Conservation (phyloP, 2,329 filamentous ascomycete species). For the Fusarium albosuccineum region DNA sequence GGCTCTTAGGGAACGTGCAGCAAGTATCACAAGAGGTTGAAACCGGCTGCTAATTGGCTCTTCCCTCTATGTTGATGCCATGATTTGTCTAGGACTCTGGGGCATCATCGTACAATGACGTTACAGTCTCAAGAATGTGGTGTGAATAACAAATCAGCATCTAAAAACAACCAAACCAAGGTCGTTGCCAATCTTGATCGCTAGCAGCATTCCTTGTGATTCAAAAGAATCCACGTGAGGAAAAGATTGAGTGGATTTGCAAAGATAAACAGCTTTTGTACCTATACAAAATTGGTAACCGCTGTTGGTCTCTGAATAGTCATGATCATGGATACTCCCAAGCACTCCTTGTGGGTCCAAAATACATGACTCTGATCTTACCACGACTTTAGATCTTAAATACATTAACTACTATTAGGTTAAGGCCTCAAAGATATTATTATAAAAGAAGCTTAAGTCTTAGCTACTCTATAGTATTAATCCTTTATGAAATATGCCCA, state of each 20-base stretch:
- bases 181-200: conserved; percentile 3
- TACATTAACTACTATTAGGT: too few relatives aligned
- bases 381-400: too few relatives aligned
- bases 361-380: too few relatives aligned
- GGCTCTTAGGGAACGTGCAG: conserved; percentile 15
- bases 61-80: conserved; percentile 9
- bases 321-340: too few relatives aligned
- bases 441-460: too few relatives aligned
- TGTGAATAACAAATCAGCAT: conserved; percentile 32
- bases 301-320: too few relatives aligned
- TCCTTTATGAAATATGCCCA: too few relatives aligned
- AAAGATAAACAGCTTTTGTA: too few relatives aligned
- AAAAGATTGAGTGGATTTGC: not conserved
- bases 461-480: too few relatives aligned
- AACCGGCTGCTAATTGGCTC: conserved; percentile 26
- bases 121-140: conserved; percentile 21
- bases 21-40: conserved; percentile 38
- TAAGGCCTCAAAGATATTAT: too few relatives aligned
- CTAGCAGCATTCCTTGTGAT: not conserved
- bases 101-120: conserved; percentile 34
- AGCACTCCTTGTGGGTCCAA: too few relatives aligned
- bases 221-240: not conserved
- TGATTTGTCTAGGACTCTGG: conserved; percentile 23
- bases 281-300: too few relatives aligned
- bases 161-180: conserved; percentile 28